Conservation (phyloP, 208 protist species). For the Zelonia costaricensis region DNA sequence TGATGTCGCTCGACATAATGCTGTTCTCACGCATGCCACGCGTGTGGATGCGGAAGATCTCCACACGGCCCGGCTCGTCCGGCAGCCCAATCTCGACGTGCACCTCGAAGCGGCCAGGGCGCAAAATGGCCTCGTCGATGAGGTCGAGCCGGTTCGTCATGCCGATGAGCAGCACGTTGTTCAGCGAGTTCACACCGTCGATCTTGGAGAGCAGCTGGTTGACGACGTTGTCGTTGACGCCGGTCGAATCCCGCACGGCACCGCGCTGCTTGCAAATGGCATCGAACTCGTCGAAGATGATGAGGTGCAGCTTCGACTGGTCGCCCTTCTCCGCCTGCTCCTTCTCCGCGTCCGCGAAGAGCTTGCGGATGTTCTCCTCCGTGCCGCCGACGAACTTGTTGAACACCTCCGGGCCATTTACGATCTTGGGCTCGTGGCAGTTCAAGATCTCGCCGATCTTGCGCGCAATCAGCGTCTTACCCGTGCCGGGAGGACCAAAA, state of each 20-base stretch:
- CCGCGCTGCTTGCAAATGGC: conserved; percentile 99
- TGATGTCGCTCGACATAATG: conserved; percentile 91
- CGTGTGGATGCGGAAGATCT: conserved; percentile 99
- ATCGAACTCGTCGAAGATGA: conserved; percentile 99
- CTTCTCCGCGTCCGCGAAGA: conserved; percentile 98
- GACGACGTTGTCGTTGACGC: conserved; percentile 98
- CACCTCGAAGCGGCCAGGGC: conserved; percentile 99
- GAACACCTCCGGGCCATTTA: conserved; percentile 99
- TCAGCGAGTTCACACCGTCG: conserved; percentile 98
- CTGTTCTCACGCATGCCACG: conserved; percentile 90
- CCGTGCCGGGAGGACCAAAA: conserved; percentile 99
- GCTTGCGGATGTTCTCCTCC: conserved; percentile 99
- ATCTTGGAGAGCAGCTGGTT: conserved; percentile 99
- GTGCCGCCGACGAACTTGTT: conserved; percentile 99
- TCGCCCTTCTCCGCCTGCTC: conserved; percentile 94
- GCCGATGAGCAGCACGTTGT: conserved; percentile 99
- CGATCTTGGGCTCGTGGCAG: conserved; percentile 96
- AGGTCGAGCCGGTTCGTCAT: conserved; percentile 99
- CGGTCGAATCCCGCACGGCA: conserved; percentile 91
- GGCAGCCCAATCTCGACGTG: conserved; percentile 98
- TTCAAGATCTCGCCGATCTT: conserved; percentile 99
- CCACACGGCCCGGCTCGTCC: conserved; percentile 96
- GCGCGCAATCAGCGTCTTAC: conserved; percentile 99
- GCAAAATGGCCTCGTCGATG: conserved; percentile 99
- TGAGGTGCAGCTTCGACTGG: conserved; percentile 97